Conservation (phyloP, 176 grass and related monocot genomes). For the Carex scoparia region DNA sequence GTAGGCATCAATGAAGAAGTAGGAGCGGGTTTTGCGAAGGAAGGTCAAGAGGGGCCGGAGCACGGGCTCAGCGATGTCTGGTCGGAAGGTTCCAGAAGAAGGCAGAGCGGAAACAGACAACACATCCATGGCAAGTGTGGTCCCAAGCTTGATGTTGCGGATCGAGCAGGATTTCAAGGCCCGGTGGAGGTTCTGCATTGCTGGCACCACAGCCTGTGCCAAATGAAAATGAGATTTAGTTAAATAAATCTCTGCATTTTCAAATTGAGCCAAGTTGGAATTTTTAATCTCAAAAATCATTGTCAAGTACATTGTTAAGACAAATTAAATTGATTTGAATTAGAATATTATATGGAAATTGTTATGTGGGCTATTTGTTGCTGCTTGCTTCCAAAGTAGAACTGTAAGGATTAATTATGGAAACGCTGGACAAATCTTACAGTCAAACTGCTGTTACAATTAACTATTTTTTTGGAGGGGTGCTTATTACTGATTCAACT, state of each 20-base stretch:
- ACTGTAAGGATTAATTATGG: background rate
- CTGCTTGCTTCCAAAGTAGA: background rate
- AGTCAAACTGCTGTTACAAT: background rate
- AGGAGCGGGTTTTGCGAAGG: constrained; percentile 55
- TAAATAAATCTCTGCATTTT: background rate
- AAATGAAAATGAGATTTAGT: background rate
- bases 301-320: background rate
- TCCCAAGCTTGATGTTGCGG: constrained; percentile 67
- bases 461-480: background rate
- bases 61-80: constrained; percentile 56
- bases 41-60: constrained; percentile 67
- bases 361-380: background rate
- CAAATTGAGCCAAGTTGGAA: background rate
- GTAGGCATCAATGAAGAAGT: constrained; percentile 81
- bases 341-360: background rate
- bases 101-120: constrained; percentile 55
- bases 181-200: constrained; percentile 64
- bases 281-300: background rate
- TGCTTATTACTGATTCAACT: background rate
- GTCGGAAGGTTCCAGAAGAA: constrained; percentile 51
- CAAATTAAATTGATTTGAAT: background rate
- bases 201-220: constrained; percentile 43
- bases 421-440: background rate
- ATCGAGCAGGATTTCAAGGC: constrained; percentile 35
- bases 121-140: constrained; percentile 85